These are phyloP conservation scores for Epipyxis sp. DNA, from an alignment of 108 stramenopile genomes.

Conservation along the genomic window DNA sequence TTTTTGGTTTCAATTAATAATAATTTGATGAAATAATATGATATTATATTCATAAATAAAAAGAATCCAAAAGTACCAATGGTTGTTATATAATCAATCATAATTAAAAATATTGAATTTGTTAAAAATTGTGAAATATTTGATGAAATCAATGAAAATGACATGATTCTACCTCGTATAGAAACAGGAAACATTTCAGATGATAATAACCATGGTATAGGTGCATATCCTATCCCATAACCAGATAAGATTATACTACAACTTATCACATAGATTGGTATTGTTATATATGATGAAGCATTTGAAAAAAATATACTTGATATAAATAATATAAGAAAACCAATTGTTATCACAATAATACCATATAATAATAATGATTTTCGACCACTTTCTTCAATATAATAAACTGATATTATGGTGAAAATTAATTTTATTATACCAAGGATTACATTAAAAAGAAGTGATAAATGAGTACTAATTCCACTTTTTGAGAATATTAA, in stretches of 20 bases:
- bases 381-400: not conserved
- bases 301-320: not conserved
- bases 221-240: constrained; percentile 4
- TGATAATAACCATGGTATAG: constrained; percentile 6
- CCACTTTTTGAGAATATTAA: not conserved
- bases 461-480: not conserved
- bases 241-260: not conserved
- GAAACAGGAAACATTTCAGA: not conserved
- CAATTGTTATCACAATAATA: not conserved
- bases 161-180: constrained; percentile 14
- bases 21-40: not conserved
- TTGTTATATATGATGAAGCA: not conserved
- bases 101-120: not conserved
- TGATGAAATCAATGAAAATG: not conserved
- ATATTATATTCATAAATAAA: not conserved
- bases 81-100: not conserved
- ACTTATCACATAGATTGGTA: not conserved
- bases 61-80: not conserved
- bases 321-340: not conserved
- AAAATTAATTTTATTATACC: constrained; percentile 1
- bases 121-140: not conserved
- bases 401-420: not conserved
- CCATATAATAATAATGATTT: not conserved
- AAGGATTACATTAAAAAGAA: not conserved
- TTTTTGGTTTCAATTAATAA: not conserved